phyloP scores from a whole-genome alignment of 2,329 filamentous ascomycete species.

The Penicillium olsonii region DNA sequence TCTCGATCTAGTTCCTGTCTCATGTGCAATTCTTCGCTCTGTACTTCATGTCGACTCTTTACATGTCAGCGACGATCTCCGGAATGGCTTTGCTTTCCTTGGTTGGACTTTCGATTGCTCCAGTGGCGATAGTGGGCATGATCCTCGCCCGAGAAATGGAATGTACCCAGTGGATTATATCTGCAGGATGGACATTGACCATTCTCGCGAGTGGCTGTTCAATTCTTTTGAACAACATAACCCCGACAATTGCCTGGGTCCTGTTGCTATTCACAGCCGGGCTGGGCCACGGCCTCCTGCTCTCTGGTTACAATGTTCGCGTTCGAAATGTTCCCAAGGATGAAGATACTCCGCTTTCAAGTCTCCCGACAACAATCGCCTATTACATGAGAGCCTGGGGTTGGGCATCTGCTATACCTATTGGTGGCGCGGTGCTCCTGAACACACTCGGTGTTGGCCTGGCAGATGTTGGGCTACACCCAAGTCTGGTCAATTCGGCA shows the following conservation, averaged over 20 bases:
- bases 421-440: constrained; percentile 44
- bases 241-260: constrained; percentile 37
- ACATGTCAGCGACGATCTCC: constrained; percentile 33
- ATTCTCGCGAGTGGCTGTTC: constrained; percentile 41
- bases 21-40: constrained; percentile 47
- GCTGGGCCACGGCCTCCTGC: constrained; percentile 45
- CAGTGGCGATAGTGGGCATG: constrained; percentile 22
- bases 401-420: constrained; percentile 48
- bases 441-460: constrained; percentile 40
- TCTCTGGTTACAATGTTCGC: constrained; percentile 44
- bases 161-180: constrained; percentile 43
- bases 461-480: constrained; percentile 8
- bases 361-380: constrained; percentile 16
- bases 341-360: constrained; percentile 40
- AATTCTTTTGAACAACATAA: constrained; percentile 38
- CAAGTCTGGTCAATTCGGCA: constrained; percentile 15
- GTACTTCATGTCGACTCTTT: constrained; percentile 42
- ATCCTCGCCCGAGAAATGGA: constrained; percentile 17
- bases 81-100: constrained; percentile 44
- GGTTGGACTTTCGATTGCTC: constrained; percentile 28
- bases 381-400: constrained; percentile 38
- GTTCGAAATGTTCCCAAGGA: constrained; percentile 42
- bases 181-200: constrained; percentile 44
- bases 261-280: constrained; percentile 42
- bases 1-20: constrained; percentile 39